Percentiles rank a stretch among this genome's conserved stretches.
phyloP scores from a whole-genome alignment of 129 eudicot genomes.

The Dittrichia graveolens region DNA sequence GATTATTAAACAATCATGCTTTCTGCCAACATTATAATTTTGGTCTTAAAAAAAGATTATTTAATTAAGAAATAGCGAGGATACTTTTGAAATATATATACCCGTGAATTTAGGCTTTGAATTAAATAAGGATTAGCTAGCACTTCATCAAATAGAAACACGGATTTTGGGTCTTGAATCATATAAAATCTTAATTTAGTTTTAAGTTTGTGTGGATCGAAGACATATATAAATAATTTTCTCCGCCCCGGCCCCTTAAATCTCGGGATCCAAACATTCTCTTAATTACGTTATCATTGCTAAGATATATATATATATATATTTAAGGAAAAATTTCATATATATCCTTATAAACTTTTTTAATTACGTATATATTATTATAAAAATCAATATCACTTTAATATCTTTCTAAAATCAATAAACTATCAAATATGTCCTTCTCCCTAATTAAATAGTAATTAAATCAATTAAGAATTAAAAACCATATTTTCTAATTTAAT shows the following conservation, averaged over 20 bases:
- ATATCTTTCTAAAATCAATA: too few species aligned
- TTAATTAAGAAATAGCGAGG: neutral
- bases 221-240: conserved; percentile 4
- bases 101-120: conserved; percentile 29
- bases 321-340: too few species aligned
- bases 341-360: too few species aligned
- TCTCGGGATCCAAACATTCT: conserved; percentile 16
- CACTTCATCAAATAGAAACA: conserved; percentile 17
- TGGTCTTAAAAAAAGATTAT: neutral
- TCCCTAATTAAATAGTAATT: too few species aligned
- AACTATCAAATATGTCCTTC: too few species aligned
- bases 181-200: neutral
- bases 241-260: neutral
- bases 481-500: too few species aligned
- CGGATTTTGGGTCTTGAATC: conserved; percentile 12
- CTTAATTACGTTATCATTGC: neutral
- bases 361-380: too few species aligned
- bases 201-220: neutral
- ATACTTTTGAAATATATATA: conserved; percentile 1
- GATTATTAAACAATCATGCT: conserved; percentile 16
- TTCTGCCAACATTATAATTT: conserved; percentile 22
- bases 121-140: neutral
- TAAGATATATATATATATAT: too few species aligned
- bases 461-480: too few species aligned
- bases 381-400: too few species aligned